Base-by-base conservation (phyloP, 2,329 filamentous ascomycete species). In the Aspergillus sp. region DNA sequence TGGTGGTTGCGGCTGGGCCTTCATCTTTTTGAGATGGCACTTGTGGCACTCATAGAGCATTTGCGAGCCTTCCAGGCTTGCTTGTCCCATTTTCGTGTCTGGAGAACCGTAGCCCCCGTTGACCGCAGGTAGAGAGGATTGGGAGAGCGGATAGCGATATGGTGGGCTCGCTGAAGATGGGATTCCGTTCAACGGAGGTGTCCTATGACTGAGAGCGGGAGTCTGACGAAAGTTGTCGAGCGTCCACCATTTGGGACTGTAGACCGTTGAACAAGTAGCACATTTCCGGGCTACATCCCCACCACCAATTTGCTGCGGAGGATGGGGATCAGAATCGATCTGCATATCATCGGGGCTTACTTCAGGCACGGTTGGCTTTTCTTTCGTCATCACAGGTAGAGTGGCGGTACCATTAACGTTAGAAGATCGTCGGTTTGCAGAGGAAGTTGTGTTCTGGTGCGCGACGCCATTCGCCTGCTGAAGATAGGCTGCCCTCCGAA, bases 401-500 rank as follows among this genome's bases (percentile, higher is more conserved):
- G 62, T 50, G n/a, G 62, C 53, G 34, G 62, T 47, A 7, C 70
- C 74, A 58, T 79, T 79, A 24, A 80, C 81, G 2, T 82, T 82
- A 24, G 87, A 89, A 17, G 80, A 75, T 59, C 85, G 82, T 56
- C 86, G 80, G 65, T 82, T 79, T 24, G 74, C 68, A 58, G 76
- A 52, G 17, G 63, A 60, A n/a, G 62, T 56, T 11, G 60, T 64
- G 57, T 67, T 62, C 34, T 72, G 67, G 38, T 70, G 60, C 17
- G 69, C 64, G 22, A 71, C 50, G 60, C 73, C 66, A 64, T 77
- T 64, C 56, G 73, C 66, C 66, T 77, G 66, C 66, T 78, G 70
- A 69, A 79, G 68, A 71, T 95, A 83, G 58, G 91, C 95, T 20
- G 95, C 93, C 75, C 96, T 97, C 54, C 95, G 89, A 20, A 95